A percentile compares a stretch with the other conserved stretches of the same genome.
These are phyloP conservation scores for Orbilia ellipsospora DNA, from an alignment of 2,329 filamentous ascomycete species.

Conservation along the genomic window DNA sequence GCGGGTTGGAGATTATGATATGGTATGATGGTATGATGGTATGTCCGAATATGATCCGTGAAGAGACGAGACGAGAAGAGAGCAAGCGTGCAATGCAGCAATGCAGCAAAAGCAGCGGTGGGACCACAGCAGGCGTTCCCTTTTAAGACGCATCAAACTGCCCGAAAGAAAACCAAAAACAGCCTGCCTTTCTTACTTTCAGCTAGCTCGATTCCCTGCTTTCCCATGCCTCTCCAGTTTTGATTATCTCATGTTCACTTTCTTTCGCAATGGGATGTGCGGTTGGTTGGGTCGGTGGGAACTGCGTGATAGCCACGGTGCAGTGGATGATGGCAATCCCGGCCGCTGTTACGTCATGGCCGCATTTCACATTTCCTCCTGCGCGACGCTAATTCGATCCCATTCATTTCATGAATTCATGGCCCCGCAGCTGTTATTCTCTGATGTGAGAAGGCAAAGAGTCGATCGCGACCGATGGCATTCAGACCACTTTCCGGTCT, in stretches of 20 bases:
- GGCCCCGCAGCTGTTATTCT: neutral
- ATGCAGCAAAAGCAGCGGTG: too few relatives aligned
- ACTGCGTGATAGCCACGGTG: too few relatives aligned
- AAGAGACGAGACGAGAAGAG: conserved; percentile 11
- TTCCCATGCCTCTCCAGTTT: neutral
- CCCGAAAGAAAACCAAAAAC: conserved; percentile 17
- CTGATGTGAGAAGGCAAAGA: too few relatives aligned
- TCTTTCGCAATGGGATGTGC: too few relatives aligned
- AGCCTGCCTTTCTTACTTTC: conserved; percentile 1
- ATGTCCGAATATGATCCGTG: conserved; percentile 12
- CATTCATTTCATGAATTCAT: neutral
- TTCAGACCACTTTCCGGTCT: too few relatives aligned
- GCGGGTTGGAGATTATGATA: conserved; percentile 2
- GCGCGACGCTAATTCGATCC: conserved; percentile 1
- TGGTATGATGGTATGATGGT: neutral
- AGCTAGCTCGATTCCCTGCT: conserved; percentile 6
- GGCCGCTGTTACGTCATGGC: conserved; percentile 13
- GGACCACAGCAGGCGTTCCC: conserved; percentile 34
- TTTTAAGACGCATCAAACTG: conserved; percentile 49
- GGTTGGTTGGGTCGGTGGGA: too few relatives aligned
- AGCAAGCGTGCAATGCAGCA: too few relatives aligned
- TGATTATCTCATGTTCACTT: too few relatives aligned
- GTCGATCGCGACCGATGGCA: too few relatives aligned
- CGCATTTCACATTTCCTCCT: neutral
- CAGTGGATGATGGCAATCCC: neutral